Evolutionary conservation across 768 basidiomycete genomes (phyloP), one percentile per base, ranked within the genome.

Genomic region (Dendrothele bispora): DNA sequence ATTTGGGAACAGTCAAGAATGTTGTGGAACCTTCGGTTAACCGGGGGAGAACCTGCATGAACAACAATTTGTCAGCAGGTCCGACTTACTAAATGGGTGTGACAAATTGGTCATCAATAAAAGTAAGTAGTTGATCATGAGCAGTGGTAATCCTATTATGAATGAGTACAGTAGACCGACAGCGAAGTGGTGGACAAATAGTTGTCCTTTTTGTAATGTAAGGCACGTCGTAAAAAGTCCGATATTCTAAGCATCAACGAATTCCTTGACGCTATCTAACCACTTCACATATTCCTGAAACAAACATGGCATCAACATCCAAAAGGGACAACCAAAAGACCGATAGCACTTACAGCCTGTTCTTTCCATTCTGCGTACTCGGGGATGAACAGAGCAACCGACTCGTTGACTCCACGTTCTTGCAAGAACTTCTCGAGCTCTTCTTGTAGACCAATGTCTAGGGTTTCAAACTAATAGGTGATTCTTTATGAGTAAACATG

Each of bases 281-380:
- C 95, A 98, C 55, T 73, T 76, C 59, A 92, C 81, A 68, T 98
- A 98, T 71, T 98, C 95, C 92, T 94, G 51, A 30, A 43, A 37
- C 15, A 39, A 29, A 28, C 25, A 14, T 26, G 5, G 22, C 10
- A 52, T 39, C 39, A 37, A 26, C 20, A 29, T 6, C 45, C n/a
- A n/a, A n/a, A n/a, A n/a, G n/a, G n/a, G n/a, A n/a, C n/a, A n/a
- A n/a, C n/a, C n/a, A n/a, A n/a, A n/a, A n/a, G 49, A 10, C 12
- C 26, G 35, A 43, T 15, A 18, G 15, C 15, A 67, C 79, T 28
- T 27, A 93, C 93, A 80, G 85, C 84, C 73, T 98, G 95, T 62
- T 98, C 95, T 77, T 97, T 98, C 73, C 74, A 73, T 61, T 90
- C 86, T 12, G 87, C 84, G 61, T 91, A 92, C 52, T 94, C 88